Percentiles rank a stretch among this genome's conserved stretches.
These are phyloP conservation scores for Cladophialophora exuberans DNA, from an alignment of 2,329 filamentous ascomycete genomes.

Conservation along the genomic window DNA sequence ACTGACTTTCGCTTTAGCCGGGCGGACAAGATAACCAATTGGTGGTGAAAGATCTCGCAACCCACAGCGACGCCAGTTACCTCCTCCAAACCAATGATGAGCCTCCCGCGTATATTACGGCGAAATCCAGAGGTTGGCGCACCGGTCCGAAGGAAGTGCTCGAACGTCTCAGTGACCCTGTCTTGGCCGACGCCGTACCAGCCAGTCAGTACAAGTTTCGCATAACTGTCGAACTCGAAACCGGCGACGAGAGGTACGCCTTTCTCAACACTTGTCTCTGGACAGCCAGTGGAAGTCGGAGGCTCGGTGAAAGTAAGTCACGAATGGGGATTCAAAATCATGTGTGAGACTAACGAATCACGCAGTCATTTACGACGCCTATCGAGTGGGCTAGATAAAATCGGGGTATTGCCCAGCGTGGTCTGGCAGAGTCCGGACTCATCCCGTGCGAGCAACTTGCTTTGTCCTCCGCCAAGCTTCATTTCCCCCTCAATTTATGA, in stretches of 20 bases:
- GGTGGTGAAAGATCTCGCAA: conserved; percentile 52
- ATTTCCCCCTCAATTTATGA: no score
- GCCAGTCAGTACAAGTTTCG: conserved; percentile 55
- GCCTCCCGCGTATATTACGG: conserved; percentile 53
- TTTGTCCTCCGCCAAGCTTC: neutral
- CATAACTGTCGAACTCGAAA: conserved; percentile 52
- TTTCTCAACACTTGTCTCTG: conserved; percentile 56
- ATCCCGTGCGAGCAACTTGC: neutral
- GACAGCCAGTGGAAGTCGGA: conserved; percentile 53
- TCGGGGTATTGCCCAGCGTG: no score
- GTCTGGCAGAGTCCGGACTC: neutral
- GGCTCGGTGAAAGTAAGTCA: conserved; percentile 42
- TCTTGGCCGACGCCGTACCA: conserved; percentile 50
- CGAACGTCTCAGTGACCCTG: conserved; percentile 50
- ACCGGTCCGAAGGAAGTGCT: conserved; percentile 53
- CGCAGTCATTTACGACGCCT: conserved; percentile 35
- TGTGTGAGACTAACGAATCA: neutral
- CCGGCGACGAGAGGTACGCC: conserved; percentile 53
- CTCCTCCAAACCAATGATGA: conserved; percentile 56
- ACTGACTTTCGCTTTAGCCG: conserved; percentile 39
- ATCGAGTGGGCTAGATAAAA: conserved; percentile 31
- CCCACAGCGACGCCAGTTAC: conserved; percentile 49
- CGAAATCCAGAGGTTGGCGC: conserved; percentile 52
- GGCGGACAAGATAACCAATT: conserved; percentile 56
- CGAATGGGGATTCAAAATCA: neutral